Evolutionary conservation across 768 basidiomycete genomes (phyloP), one percentile per base, ranked within the genome.

Genomic region (Hydnomerulius pinastri): DNA sequence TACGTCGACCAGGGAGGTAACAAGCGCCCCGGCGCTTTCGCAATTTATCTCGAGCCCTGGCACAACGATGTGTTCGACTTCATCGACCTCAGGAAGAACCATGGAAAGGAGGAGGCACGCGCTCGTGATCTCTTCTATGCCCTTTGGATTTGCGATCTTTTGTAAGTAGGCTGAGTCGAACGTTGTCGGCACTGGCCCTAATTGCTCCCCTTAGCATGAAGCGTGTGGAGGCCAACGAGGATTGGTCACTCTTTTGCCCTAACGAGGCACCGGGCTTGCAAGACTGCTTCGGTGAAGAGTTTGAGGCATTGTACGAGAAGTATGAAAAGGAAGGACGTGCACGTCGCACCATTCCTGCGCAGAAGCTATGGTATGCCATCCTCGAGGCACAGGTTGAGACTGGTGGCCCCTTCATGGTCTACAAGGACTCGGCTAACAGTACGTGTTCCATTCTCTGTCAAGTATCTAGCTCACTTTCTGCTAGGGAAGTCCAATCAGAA

Each of bases 1-100:
- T 98, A 98, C 63, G 97, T 98, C 49, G 97, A 98, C 68, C 96
- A 98, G 66, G 96, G 97, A 44, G 97, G 97, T 23, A 98, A 98
- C 81, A 98, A 98, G 75, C 90, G 97, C 21, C 97, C 97, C 1
- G 97, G 97, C 53, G 97, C 97, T 1, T 98, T 99, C 60, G 91
- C 97, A 15, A 90, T 99, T 69, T 99, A 99, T 73, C 77, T 98
- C 64, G 97, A 99, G 73, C 97, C 97, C 12, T 99, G 97, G 97
- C 97, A 99, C 66, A 82, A 92, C 15, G 97, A 98, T 69, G 71
- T 99, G 66, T 97, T 98, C 61, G 95, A 97, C 51, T 98, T 99
- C 77, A 80, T 99, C 59, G 96, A 98, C 65, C 80, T 99, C 39
- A 81, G 97, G 63, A 98, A 98, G 83, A 99, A 99, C 69, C 96